Conservation (phyloP, 192 early-diverging fungal species). For the Coemansia sp. region DNA sequence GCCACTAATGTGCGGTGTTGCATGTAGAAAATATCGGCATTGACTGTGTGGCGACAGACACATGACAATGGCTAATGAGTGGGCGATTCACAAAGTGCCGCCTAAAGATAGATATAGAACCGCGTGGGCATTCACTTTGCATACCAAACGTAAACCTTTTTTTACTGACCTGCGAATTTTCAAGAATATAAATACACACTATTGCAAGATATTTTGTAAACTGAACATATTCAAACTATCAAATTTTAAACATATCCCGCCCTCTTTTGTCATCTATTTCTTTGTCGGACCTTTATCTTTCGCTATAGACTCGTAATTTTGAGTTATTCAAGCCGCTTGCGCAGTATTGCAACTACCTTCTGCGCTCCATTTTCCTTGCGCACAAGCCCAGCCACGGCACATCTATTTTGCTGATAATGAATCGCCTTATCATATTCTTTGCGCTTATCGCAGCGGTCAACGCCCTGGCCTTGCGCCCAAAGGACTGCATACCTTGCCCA, state of each 20-base stretch:
- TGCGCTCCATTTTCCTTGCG: neutral
- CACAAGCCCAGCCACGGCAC: neutral
- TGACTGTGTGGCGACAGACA: constrained; percentile 6
- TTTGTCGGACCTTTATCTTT: neutral
- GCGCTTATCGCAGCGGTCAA: neutral
- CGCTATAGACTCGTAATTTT: neutral
- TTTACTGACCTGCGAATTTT: neutral
- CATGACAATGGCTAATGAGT: constrained; percentile 5
- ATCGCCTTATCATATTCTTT: neutral
- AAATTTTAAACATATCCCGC: neutral
- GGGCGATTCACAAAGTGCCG: constrained; percentile 6
- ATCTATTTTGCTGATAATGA: neutral
- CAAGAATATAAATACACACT: neutral
- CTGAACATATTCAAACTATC: neutral
- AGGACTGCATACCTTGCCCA: constrained; percentile 47
- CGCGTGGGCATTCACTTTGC: neutral
- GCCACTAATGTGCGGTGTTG: neutral
- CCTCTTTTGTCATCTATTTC: neutral
- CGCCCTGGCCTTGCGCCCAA: constrained; percentile 15
- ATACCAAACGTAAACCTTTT: neutral
- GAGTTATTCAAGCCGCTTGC: neutral
- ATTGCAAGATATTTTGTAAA: neutral
- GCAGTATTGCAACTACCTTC: neutral
- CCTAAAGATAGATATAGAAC: constrained; percentile 4
- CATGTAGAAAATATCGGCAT: neutral